phyloP scores from a whole-genome alignment of 805 yeast genomes.

The Yarrowia keelungensis region DNA sequence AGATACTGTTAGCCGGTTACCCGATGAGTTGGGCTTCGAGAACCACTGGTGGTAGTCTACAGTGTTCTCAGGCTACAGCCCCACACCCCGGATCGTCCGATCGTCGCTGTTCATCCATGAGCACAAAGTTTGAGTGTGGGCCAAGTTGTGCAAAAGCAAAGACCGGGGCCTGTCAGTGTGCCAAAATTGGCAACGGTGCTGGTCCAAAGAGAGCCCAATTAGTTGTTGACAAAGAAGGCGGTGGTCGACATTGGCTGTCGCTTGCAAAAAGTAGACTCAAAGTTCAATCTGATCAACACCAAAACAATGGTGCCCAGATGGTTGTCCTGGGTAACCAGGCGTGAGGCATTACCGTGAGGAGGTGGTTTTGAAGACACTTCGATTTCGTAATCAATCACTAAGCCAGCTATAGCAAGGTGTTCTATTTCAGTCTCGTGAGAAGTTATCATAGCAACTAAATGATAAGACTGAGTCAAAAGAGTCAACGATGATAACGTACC shows the following conservation, averaged over 20 bases:
- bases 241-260: neutral
- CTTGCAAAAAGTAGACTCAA: neutral
- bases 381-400: too few species aligned
- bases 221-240: neutral
- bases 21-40: too few species aligned
- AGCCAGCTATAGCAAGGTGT: too few species aligned
- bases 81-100: constrained; percentile 24
- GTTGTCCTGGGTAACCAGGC: neutral
- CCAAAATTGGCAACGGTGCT: constrained; percentile 29
- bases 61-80: neutral
- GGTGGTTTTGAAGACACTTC: too few species aligned
- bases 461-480: too few species aligned
- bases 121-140: neutral
- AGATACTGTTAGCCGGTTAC: too few species aligned
- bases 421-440: too few species aligned
- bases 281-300: constrained; percentile 18
- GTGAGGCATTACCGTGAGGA: too few species aligned
- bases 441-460: too few species aligned
- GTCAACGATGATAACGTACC: too few species aligned
- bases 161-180: neutral
- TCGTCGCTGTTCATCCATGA: constrained; percentile 3
- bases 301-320: constrained; percentile 4
- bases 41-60: too few species aligned
- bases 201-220: neutral
- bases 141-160: neutral